A percentile compares a stretch with the other conserved stretches of the same genome.
These are phyloP conservation scores for Yamadazyma atlantica DNA, from an alignment of 1,139 yeast species.

Conservation along the genomic window DNA sequence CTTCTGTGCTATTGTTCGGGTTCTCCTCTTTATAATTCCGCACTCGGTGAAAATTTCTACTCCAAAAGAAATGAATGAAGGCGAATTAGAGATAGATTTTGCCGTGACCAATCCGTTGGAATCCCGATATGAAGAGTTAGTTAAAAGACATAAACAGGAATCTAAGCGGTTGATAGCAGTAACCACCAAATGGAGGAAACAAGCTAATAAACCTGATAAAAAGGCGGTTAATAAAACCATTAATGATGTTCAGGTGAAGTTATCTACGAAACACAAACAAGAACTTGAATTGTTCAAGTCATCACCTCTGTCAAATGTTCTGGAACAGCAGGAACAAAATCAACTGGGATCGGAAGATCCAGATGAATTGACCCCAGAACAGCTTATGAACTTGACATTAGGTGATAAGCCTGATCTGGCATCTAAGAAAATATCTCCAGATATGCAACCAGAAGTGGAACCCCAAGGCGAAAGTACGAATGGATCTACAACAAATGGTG, in stretches of 20 bases:
- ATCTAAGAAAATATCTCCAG: no score
- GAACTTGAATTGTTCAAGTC: background rate
- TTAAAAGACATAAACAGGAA: slow-evolving; percentile 69
- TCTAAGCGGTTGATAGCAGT: slow-evolving; percentile 62
- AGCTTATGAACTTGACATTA: slow-evolving; percentile 10
- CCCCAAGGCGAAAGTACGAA: background rate
- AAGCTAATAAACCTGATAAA: slow-evolving; percentile 77
- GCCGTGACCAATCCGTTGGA: slow-evolving; percentile 4
- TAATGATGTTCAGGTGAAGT: slow-evolving; percentile 46
- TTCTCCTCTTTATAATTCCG: no score
- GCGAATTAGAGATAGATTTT: background rate
- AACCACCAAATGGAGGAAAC: slow-evolving; percentile 75
- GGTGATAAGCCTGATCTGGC: slow-evolving; percentile 7
- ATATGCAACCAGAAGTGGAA: slow-evolving; percentile 1
- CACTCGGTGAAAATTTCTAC: no score
- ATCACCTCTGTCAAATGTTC: background rate
- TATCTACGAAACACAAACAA: slow-evolving; percentile 2
- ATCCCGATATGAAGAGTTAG: slow-evolving; percentile 45
- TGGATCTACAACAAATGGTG: slow-evolving; percentile 12
- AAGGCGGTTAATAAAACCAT: slow-evolving; percentile 58
- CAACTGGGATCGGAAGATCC: background rate
- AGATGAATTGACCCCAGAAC: slow-evolving; percentile 3
- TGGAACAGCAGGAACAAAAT: background rate
- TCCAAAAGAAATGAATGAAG: background rate
- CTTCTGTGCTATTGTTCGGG: no score